These are phyloP conservation scores for Aspergillus arachidicola DNA, from an alignment of 2,329 filamentous ascomycete genomes.

Conservation along the genomic window DNA sequence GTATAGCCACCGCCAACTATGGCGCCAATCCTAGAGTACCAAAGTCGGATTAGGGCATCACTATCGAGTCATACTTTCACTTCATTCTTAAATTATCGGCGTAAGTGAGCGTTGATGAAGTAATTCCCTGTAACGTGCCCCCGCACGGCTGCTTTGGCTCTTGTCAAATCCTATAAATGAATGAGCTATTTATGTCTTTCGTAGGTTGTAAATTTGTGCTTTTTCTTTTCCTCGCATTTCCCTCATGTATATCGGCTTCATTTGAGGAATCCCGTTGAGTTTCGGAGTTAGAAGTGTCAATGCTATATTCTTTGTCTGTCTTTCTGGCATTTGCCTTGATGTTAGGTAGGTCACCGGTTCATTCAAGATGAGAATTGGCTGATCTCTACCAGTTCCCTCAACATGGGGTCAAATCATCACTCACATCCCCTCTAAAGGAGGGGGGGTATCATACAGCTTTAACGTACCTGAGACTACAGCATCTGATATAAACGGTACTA, in stretches of 20 bases:
- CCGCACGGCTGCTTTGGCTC: not conserved
- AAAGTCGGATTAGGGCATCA: not conserved
- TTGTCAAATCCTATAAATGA: not conserved
- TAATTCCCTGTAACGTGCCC: not conserved
- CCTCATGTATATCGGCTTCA: not conserved
- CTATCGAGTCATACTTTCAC: not conserved
- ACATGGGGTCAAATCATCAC: conserved; percentile 21
- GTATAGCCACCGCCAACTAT: not conserved
- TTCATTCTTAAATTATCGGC: not conserved
- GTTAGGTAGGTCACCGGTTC: conserved; percentile 7
- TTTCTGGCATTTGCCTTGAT: not conserved
- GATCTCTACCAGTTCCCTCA: conserved; percentile 17
- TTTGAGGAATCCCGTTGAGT: not conserved
- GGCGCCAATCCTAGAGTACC: not conserved
- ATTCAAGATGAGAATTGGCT: not conserved
- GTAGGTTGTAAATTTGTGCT: not conserved
- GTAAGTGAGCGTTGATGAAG: not conserved
- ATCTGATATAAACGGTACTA: conserved; percentile 54
- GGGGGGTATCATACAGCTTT: conserved; percentile 49
- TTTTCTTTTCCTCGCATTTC: not conserved
- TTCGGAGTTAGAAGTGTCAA: not conserved
- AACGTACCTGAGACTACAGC: conserved; percentile 57
- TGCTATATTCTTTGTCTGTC: not conserved
- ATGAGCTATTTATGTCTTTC: not conserved
- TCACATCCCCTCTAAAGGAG: conserved; percentile 23